Evolutionary conservation across 78 protist species (phyloP), one percentile per base, ranked within the genome.

Genomic region (Mantamonas sphyraenae): DNA sequence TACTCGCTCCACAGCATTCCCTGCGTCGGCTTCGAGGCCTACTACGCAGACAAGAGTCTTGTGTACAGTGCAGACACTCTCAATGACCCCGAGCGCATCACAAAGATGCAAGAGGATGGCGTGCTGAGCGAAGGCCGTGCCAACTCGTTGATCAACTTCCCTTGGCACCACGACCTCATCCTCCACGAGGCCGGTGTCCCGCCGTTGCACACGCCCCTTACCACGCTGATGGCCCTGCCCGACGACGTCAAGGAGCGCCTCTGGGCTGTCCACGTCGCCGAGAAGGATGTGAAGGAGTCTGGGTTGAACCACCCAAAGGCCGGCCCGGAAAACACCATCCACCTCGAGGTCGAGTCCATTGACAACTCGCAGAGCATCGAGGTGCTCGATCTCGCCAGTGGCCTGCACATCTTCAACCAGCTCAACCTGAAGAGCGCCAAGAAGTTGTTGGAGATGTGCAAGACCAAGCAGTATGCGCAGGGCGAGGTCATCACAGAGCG

Each of bases 141-240:
- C 17, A 60, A 57, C 39, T 56, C 75, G 57, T 45, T 83, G 22
- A 31, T 70, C 31, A 34, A 63, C 55, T 82, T 82, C 71, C 69
- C 71, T 20, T 83, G 88, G 88, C 71, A 73, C 63, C 85, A 80
- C 73, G 68, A 77, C 43, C 63, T 84, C 31, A 75, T 84, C 16
- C 73, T 84, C 47, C 90, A 79, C 66, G 85, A 79, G 58, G 83
- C 82, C 24, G 90, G 90, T 12, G 84, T 79, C 31, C 85, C 90
- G 24, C 90, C 90, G 26, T 79, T 76, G 72, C 90, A 79, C 72
- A 77, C 89, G 31, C 89, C 89, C 17, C 72, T 73, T 1, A 31
- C 80, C 35, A 74, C 81, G 35, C 60, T 79, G 19, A 24, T 31
- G 28, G 26, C 72, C 31, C 68, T 75, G 24, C 60, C 82, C 16